A percentile compares a stretch with the other conserved stretches of the same genome.
Conservation (phyloP, 805 yeast species). For the Candida broadrunensis region DNA sequence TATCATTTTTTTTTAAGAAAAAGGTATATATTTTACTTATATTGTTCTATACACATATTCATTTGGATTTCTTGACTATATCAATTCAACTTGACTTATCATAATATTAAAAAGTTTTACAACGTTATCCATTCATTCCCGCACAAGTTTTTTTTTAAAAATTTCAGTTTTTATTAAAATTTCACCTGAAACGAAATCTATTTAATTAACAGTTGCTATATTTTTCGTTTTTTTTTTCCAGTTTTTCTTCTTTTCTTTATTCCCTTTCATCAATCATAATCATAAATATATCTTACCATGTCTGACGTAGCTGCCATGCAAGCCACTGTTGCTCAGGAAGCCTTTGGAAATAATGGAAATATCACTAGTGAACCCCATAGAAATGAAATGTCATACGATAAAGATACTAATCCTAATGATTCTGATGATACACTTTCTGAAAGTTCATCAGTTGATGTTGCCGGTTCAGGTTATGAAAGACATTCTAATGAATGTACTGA, state of each 20-base stretch:
- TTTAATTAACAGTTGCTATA: no score
- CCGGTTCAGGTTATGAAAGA: slow-evolving; percentile 35
- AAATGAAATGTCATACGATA: neutral
- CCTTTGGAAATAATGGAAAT: neutral
- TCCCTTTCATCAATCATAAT: neutral
- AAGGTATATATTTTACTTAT: no score
- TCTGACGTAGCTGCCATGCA: neutral
- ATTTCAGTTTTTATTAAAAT: no score
- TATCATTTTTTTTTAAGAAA: no score
- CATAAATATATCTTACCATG: neutral
- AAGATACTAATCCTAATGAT: neutral
- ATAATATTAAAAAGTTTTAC: no score
- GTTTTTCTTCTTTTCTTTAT: neutral
- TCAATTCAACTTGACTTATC: no score
- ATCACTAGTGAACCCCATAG: neutral
- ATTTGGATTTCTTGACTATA: no score
- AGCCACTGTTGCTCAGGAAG: neutral
- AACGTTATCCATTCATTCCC: no score
- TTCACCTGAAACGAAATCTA: no score
- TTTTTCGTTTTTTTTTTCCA: no score
- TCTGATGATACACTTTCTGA: neutral
- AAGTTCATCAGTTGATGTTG: slow-evolving; percentile 12
- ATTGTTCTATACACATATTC: no score
- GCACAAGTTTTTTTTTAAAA: no score
- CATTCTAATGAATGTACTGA: slow-evolving; percentile 40